Evolutionary conservation across 192 early-diverging fungal species (phyloP), one percentile per base, ranked within the genome.

Genomic region (Umbelopsis vinacea): DNA sequence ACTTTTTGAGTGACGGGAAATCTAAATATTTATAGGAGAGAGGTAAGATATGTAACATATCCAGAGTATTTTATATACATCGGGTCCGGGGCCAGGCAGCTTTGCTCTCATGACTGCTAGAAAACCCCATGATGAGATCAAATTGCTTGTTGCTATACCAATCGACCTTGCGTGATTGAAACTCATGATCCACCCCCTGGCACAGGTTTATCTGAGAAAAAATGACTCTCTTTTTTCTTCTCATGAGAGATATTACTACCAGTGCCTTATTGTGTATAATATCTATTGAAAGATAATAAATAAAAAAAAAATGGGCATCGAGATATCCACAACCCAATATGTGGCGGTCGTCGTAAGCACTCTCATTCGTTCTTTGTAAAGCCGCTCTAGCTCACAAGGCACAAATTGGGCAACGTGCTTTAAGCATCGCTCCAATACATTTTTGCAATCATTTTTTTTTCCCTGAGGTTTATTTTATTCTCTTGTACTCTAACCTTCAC

Each of bases 61-160:
- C 33, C 17, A 38, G 19, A 35, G 57, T 63, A 63, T 63, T 63
- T 63, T 63, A 63, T 63, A 63, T 37, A 63, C 57, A 63, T 26
- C 57, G 29, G 33, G 48, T 50, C 48, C 48, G 48, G 48, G 48
- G 48, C 11, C 57, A 19, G 57, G 14, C 33, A 12, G 29, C 24
- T 26, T 37, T 63, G 57, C 26, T n/a, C 57, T 63, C 57, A 63
- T 63, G 57, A 63, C 57, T 29, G 57, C 57, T 17, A 5, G 17
- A 14, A 37, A 63, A 19, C 48, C 57, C 57, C 57, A 63, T 63
- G 57, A 63, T 63, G 57, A 63, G 57, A 37, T 63, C 57, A 63
- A 63, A 63, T 63, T 63, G 26, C 15, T 12, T 63, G 26, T 29
- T 37, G 19, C 33, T 17, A 17, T 37, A 17, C 57, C 33, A 63